A percentile compares a stretch with the other conserved stretches of the same genome.
Conservation (phyloP, 352 stramenopile species). For the Aphanomyces euteiches region DNA sequence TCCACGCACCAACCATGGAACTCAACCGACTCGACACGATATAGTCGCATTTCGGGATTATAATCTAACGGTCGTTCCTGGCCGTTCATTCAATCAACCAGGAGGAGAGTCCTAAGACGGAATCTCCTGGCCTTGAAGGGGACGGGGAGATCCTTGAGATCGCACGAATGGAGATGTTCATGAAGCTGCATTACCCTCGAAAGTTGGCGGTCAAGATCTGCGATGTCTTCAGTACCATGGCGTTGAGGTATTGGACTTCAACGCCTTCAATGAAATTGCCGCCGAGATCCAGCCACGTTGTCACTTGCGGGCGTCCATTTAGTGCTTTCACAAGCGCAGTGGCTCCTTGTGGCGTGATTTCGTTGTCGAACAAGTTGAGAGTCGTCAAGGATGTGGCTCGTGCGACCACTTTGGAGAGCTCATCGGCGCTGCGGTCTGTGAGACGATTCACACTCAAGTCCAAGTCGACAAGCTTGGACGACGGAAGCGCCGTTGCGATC, state of each 20-base stretch:
- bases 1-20: too few relatives aligned
- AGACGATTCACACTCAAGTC: not conserved
- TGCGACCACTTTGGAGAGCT: not conserved
- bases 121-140: too few relatives aligned
- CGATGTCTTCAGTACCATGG: not conserved
- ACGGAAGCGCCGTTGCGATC: not conserved
- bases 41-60: too few relatives aligned
- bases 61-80: too few relatives aligned
- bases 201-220: not conserved
- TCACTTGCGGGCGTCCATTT: not conserved
- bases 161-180: too few relatives aligned
- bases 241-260: not conserved
- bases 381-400: not conserved
- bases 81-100: too few relatives aligned
- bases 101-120: too few relatives aligned
- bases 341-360: not conserved
- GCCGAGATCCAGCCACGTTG: not conserved
- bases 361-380: not conserved
- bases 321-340: not conserved
- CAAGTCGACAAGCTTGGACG: not conserved
- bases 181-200: not conserved
- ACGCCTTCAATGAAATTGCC: not conserved
- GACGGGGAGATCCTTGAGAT: too few relatives aligned
- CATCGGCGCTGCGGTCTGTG: not conserved
- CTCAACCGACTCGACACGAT: too few relatives aligned